Evolutionary conservation across 2,329 filamentous ascomycete genomes (phyloP), one percentile per base, ranked within the genome.

Genomic region (Diplodia mutila): DNA sequence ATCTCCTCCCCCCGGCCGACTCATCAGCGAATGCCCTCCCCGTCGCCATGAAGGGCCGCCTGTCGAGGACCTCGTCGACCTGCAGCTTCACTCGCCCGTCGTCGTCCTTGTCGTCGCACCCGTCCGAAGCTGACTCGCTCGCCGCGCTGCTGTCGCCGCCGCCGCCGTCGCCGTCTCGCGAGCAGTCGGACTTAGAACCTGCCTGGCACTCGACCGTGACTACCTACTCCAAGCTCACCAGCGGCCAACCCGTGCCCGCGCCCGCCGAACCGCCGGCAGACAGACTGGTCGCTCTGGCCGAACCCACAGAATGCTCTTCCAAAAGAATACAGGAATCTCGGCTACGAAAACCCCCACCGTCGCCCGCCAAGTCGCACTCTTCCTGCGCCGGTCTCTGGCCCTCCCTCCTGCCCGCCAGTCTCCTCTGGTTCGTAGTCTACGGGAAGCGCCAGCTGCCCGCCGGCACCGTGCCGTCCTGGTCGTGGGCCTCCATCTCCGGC

Each of bases 141-240:
- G 27, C 16, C 16, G 23, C 42, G 12, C n/a, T n/a, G 37, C 29
- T 32, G 29, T 25, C 42, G 6, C 27, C n/a, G 11, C 12, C 27
- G 14, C 57, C 29, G 42, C 42, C 14, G 3, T 46, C n/a, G n/a
- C n/a, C n/a, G n/a, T 37, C 18, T 12, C 46, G 34, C 23, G 42
- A 3, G 27, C n/a, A n/a, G n/a, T n/a, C n/a, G n/a, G n/a, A n/a
- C n/a, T n/a, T 63, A 32, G 59, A 51, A 29, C 46, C 51, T 29
- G 27, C 42, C 42, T 63, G 59, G 59, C 49, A 51, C 29, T 63
- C 59, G 25, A 51, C 42, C 59, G 59, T 63, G 14, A 37, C 59
- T n/a, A 29, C 59, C 42, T 63, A 63, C 39, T 51, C 59, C 46
- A 63, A 63, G 59, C 59, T 63, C 27, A 61, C 57, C 23, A 51